Evolutionary conservation across 371 early-diverging fungal species (phyloP).

Genomic region (Cokeromyces recurvatus): DNA sequence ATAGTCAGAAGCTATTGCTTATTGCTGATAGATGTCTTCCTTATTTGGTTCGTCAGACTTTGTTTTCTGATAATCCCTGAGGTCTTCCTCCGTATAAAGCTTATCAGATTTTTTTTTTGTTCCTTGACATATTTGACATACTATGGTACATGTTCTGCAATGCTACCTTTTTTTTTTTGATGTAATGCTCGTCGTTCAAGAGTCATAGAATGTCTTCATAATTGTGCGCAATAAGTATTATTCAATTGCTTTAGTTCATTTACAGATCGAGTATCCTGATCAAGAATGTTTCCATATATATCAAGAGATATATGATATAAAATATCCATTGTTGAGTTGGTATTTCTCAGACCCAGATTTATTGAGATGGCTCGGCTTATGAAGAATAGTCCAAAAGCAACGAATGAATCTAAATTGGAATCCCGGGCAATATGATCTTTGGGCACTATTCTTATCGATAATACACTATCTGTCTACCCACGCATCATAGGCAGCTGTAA

Average conservation of each 20-base stretch:
- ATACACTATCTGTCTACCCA: neutral
- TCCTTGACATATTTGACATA: slow-evolving; percentile 2
- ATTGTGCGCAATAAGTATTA: slow-evolving; percentile 3
- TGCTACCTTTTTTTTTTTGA: slow-evolving; percentile 6
- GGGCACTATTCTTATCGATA: neutral
- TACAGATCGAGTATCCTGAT: neutral
- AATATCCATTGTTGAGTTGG: neutral
- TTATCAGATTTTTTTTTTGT: slow-evolving; percentile 4
- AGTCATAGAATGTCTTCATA: slow-evolving; percentile 2
- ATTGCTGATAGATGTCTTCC: slow-evolving; percentile 1
- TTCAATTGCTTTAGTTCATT: slow-evolving; percentile 4
- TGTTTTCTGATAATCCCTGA: slow-evolving; percentile 1
- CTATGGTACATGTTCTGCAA: slow-evolving; percentile 5
- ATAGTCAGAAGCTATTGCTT: slow-evolving; percentile 7
- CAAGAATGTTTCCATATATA: slow-evolving; percentile 3
- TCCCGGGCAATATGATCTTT: slow-evolving; percentile 5
- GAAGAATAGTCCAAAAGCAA: slow-evolving; percentile 3
- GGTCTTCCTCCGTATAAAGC: slow-evolving; percentile 7
- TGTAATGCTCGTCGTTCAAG: slow-evolving; percentile 7
- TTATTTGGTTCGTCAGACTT: neutral
- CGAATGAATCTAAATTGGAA: slow-evolving; percentile 6
- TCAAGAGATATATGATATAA: slow-evolving; percentile 8
- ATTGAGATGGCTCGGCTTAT: slow-evolving; percentile 4
- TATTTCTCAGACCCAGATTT: slow-evolving; percentile 7
- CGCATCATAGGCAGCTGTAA: too few relatives aligned